Conservation (phyloP, 2,329 filamentous ascomycete species). For the Ophiostoma populinum region DNA sequence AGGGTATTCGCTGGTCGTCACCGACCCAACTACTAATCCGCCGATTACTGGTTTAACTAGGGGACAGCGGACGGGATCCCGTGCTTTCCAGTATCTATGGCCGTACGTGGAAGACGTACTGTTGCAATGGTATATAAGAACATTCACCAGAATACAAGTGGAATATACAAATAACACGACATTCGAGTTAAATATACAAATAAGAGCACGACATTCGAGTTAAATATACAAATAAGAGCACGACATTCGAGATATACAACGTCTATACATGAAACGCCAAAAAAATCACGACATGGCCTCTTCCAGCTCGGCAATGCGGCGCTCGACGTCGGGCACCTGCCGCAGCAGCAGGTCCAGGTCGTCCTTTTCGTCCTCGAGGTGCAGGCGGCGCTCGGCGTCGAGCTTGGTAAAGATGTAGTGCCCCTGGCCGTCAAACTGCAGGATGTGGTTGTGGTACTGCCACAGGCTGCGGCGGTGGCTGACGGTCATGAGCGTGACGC, state of each 20-base stretch:
- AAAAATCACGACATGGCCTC: conserved; percentile 17
- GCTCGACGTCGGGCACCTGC: conserved; percentile 75
- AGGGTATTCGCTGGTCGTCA: no score
- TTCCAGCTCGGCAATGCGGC: conserved; percentile 64
- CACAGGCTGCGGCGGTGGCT: conserved; percentile 80
- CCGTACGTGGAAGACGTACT: no score
- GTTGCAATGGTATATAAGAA: no score
- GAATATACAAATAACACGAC: no score
- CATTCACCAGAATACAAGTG: no score
- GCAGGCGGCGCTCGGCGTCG: conserved; percentile 71
- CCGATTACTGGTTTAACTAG: no score
- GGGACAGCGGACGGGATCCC: no score
- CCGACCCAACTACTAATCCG: no score
- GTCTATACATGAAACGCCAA: neutral
- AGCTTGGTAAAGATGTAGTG: conserved; percentile 77
- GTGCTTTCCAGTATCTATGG: no score
- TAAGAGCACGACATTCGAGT: neutral
- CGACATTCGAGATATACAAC: neutral
- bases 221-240: neutral
- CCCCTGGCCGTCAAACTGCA: conserved; percentile 94
- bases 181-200: no score
- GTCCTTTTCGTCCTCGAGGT: conserved; percentile 90
- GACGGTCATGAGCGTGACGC: conserved; percentile 94
- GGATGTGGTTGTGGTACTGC: conserved; percentile 88
- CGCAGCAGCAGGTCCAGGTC: conserved; percentile 75